Percentiles rank a stretch among this genome's conserved stretches.
Conservation (phyloP, 495 filamentous ascomycete species). For the Neurospora sp. region DNA sequence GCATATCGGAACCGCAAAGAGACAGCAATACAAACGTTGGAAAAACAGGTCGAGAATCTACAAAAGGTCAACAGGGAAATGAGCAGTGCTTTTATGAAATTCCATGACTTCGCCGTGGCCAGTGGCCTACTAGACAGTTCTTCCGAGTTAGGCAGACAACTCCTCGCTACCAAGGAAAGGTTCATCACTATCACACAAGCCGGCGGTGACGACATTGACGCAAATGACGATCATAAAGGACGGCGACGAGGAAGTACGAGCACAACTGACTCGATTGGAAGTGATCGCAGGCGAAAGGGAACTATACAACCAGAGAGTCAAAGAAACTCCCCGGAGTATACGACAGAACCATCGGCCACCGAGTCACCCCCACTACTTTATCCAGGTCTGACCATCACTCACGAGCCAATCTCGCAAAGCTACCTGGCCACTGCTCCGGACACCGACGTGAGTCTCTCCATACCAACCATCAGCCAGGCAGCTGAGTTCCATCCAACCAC, state of each 20-base stretch:
- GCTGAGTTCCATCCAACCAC: background rate
- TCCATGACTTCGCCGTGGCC: slow-evolving; percentile 49
- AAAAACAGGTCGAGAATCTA: slow-evolving; percentile 53
- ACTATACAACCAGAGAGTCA: background rate
- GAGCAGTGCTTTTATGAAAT: slow-evolving; percentile 59
- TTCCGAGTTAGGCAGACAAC: slow-evolving; percentile 41
- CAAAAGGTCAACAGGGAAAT: slow-evolving; percentile 60
- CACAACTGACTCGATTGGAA: background rate
- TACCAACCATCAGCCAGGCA: background rate
- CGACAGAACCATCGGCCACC: background rate
- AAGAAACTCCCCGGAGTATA: background rate
- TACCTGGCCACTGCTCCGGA: background rate
- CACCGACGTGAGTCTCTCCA: background rate
- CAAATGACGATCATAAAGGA: background rate
- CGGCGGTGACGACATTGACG: background rate
- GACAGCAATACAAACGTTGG: slow-evolving; percentile 63
- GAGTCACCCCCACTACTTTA: slow-evolving; percentile 1
- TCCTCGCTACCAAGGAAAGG: slow-evolving; percentile 32
- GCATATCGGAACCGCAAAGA: slow-evolving; percentile 81
- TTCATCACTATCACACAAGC: slow-evolving; percentile 34
- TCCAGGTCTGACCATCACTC: slow-evolving; percentile 18
- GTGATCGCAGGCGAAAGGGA: background rate
- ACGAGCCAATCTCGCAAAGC: slow-evolving; percentile 15
- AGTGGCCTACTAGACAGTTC: slow-evolving; percentile 38
- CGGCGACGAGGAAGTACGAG: background rate